Evolutionary conservation across 1,139 yeast genomes (phyloP).

Genomic region (Candida neerlandica): DNA sequence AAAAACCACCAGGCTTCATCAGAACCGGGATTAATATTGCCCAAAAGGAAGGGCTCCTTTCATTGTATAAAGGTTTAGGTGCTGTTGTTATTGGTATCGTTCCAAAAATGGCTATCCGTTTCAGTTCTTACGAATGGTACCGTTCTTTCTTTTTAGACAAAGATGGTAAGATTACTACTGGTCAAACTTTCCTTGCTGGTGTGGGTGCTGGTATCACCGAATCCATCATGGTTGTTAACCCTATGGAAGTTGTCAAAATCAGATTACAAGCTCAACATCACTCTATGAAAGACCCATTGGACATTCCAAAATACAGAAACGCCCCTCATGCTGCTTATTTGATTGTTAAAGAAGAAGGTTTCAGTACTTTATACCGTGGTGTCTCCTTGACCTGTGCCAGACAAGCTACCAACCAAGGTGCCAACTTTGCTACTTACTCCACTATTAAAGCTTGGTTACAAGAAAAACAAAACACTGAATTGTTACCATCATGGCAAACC

Average conservation of each 20-base stretch:
- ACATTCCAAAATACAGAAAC: conserved; percentile 82
- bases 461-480: conserved; percentile 62
- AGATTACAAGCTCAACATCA: conserved; percentile 95
- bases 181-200: conserved; percentile 83
- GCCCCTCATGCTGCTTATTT: conserved; percentile 91
- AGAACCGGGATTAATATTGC: conserved; percentile 80
- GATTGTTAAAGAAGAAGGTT: conserved; percentile 88
- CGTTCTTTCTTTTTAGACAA: conserved; percentile 66
- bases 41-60: conserved; percentile 77
- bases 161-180: conserved; percentile 72
- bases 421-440: conserved; percentile 93
- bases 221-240: conserved; percentile 92
- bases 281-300: conserved; percentile 81
- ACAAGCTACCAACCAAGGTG: conserved; percentile 98
- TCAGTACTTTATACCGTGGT: conserved; percentile 88
- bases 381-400: conserved; percentile 95
- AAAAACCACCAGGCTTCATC: conserved; percentile 82
- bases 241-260: conserved; percentile 96
- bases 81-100: conserved; percentile 97
- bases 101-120: conserved; percentile 97
- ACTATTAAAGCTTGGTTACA: conserved; percentile 74
- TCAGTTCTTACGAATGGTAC: conserved; percentile 90
- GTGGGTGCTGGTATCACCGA: conserved; percentile 98
- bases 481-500: conserved; percentile 92
- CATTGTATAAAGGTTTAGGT: conserved; percentile 92